Evolutionary conservation across 495 filamentous ascomycete species (phyloP).

Genomic region (Podospora pseudocomata): DNA sequence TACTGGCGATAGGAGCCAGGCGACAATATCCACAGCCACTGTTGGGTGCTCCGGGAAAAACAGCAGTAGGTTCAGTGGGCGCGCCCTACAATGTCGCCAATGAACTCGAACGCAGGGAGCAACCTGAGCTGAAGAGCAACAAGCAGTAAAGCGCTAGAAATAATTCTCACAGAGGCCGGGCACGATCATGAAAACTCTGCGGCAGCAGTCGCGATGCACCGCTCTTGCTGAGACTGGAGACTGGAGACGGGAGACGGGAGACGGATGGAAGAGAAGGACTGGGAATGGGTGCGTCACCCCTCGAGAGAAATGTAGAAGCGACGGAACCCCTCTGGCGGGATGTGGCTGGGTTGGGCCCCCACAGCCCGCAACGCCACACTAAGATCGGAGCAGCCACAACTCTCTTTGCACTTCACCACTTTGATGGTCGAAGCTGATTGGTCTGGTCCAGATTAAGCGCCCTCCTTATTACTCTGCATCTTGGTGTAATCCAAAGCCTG

Average conservation of each 20-base stretch:
- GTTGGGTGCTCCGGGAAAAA: not conserved
- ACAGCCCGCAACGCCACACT: not conserved
- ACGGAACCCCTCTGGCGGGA: not conserved
- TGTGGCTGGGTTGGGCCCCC: not conserved
- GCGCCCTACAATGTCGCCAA: not conserved
- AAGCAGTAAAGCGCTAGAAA: not conserved
- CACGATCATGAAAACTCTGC: not conserved
- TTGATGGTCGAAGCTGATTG: not conserved
- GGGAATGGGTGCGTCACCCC: not conserved
- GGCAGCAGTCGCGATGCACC: not conserved
- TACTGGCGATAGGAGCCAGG: no score
- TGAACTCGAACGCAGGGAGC: not conserved
- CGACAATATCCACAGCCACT: not conserved
- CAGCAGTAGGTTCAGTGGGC: not conserved
- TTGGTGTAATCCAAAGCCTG: not conserved
- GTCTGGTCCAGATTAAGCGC: not conserved
- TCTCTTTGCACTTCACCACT: not conserved
- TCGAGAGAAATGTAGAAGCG: not conserved
- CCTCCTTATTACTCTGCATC: not conserved
- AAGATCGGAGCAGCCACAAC: not conserved
- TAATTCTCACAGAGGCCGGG: not conserved
- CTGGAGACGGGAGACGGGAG: no score
- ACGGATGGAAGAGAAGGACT: not conserved
- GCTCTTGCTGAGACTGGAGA: not conserved
- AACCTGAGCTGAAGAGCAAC: not conserved